Conservation (phyloP, 2,329 filamentous ascomycete genomes). For the Penicillium sp. region DNA sequence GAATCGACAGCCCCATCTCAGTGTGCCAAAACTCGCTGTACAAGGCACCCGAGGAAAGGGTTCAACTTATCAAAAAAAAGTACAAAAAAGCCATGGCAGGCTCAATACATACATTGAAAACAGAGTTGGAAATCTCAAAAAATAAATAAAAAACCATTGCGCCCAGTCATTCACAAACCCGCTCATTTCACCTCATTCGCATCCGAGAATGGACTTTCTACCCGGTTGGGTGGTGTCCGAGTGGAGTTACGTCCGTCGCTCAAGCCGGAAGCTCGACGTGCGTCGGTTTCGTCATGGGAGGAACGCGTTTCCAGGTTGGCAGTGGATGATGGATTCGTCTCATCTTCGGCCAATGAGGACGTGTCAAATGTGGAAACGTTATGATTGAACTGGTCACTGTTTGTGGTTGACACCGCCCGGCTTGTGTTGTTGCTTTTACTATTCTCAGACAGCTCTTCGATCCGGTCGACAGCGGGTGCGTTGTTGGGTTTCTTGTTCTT, state of each 20-base stretch:
- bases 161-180: not conserved
- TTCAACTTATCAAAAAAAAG: slow-evolving; percentile 14
- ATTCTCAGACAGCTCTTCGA: slow-evolving; percentile 16
- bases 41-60: slow-evolving; percentile 17
- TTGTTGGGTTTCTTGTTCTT: slow-evolving; percentile 35
- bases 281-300: not conserved
- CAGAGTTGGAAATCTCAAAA: slow-evolving; percentile 10
- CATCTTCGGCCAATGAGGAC: slow-evolving; percentile 33
- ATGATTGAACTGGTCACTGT: slow-evolving; percentile 20
- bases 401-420: slow-evolving; percentile 18
- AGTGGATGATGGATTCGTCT: slow-evolving; percentile 10
- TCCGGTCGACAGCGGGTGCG: slow-evolving; percentile 18
- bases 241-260: slow-evolving; percentile 27
- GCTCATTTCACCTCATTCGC: slow-evolving; percentile 43
- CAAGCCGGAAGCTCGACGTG: slow-evolving; percentile 16
- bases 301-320: slow-evolving; percentile 7
- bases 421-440: slow-evolving; percentile 13
- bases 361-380: slow-evolving; percentile 34
- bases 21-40: slow-evolving; percentile 24
- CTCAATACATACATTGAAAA: slow-evolving; percentile 30
- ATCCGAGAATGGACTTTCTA: slow-evolving; percentile 46
- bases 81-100: slow-evolving; percentile 15
- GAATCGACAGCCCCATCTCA: slow-evolving; percentile 14
- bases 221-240: slow-evolving; percentile 30
- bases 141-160: slow-evolving; percentile 5